These are phyloP conservation scores for cucumber (Cucumis sativus) DNA, from an alignment of 306 rosid genomes.

Conservation along the genomic window DNA sequence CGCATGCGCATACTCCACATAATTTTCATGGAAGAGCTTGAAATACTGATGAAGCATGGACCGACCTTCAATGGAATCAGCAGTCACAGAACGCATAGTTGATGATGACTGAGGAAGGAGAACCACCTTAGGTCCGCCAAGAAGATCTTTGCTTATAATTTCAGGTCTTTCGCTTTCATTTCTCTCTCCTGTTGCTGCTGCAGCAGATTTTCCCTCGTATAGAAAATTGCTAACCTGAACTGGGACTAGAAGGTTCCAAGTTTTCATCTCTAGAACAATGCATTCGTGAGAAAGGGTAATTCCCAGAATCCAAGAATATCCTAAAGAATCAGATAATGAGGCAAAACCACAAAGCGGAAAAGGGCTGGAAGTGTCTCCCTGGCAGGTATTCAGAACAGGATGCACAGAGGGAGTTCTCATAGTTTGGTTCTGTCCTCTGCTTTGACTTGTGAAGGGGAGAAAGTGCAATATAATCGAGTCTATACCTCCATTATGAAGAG, in stretches of 20 bases:
- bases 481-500: slow-evolving; percentile 84
- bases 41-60: slow-evolving; percentile 79
- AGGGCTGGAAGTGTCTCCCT: slow-evolving; percentile 45
- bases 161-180: slow-evolving; percentile 40
- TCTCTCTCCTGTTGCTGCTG: slow-evolving; percentile 16
- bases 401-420: slow-evolving; percentile 84
- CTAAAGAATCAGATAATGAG: slow-evolving; percentile 89
- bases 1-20: slow-evolving; percentile 94
- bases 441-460: slow-evolving; percentile 89
- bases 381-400: slow-evolving; percentile 82
- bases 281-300: slow-evolving; percentile 62
- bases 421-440: slow-evolving; percentile 52
- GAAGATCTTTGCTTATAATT: slow-evolving; percentile 80
- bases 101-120: slow-evolving; percentile 66
- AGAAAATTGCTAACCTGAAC: slow-evolving; percentile 28
- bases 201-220: slow-evolving; percentile 24
- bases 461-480: slow-evolving; percentile 91
- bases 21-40: slow-evolving; percentile 89
- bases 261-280: slow-evolving; percentile 75
- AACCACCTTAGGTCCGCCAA: slow-evolving; percentile 70
- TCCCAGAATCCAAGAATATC: slow-evolving; percentile 90
- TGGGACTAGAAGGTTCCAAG: slow-evolving; percentile 65
- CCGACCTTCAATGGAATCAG: slow-evolving; percentile 93
- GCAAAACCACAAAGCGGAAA: slow-evolving; percentile 65
- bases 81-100: slow-evolving; percentile 61